phyloP scores from a whole-genome alignment of 2,329 filamentous ascomycete genomes.

The Penicillium brevicompactum region DNA sequence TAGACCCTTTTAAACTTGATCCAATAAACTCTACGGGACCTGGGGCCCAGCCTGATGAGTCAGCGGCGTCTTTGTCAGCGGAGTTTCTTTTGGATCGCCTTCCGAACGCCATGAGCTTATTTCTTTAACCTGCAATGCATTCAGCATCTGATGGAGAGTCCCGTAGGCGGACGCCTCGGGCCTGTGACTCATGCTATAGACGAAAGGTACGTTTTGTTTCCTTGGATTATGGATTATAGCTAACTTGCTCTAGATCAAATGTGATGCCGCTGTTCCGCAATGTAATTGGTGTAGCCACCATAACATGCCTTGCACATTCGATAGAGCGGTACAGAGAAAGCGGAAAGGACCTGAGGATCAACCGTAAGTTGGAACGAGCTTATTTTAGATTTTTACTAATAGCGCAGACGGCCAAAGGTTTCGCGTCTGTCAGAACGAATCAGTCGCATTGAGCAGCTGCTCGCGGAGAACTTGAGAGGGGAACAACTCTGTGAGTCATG shows the following conservation, averaged over 20 bases:
- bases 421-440: constrained; percentile 42
- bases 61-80: not conserved
- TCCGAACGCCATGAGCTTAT: not conserved
- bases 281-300: constrained; percentile 58
- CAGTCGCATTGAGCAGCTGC: constrained; percentile 43
- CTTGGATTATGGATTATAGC: not conserved
- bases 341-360: constrained; percentile 29
- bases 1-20: too few species aligned
- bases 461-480: constrained; percentile 33
- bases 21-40: too few species aligned
- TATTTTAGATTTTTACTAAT: not conserved
- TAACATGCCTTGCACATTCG: constrained; percentile 51
- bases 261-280: constrained; percentile 46
- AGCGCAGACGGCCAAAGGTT: constrained; percentile 24
- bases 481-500: constrained; percentile 11
- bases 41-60: not conserved
- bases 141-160: constrained; percentile 21
- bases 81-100: not conserved
- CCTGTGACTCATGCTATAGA: constrained; percentile 54
- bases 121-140: constrained; percentile 17
- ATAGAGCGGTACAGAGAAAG: constrained; percentile 30
- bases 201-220: constrained; percentile 44
- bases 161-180: constrained; percentile 36
- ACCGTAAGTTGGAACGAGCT: constrained; percentile 17
- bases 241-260: constrained; percentile 51